Percentiles rank a stretch among this genome's conserved stretches.
Evolutionary conservation across 2,329 filamentous ascomycete species (phyloP).

Genomic region (Penicillium fuscoglaucum): DNA sequence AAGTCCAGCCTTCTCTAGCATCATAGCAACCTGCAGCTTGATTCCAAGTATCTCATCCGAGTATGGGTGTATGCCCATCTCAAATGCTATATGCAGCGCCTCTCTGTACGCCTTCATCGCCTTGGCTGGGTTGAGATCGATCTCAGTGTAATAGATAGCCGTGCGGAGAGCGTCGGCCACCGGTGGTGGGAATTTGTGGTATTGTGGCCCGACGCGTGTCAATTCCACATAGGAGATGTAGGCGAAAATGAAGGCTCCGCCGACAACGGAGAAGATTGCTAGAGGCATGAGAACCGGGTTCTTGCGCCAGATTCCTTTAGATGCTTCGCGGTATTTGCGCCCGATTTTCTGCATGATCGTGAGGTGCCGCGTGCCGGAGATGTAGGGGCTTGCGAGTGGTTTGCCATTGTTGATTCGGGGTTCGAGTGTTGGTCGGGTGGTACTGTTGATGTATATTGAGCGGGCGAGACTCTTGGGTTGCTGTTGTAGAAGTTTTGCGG

Average conservation of each 20-base stretch:
- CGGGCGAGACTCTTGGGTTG: conserved; percentile 20
- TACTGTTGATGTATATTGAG: conserved; percentile 24
- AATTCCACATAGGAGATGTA: conserved; percentile 48
- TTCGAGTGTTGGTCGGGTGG: conserved; percentile 17
- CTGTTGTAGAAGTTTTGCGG: conserved; percentile 20
- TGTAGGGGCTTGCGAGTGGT: background rate
- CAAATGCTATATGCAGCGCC: conserved; percentile 71
- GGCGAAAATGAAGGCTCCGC: conserved; percentile 36
- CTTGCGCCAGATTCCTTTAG: conserved; percentile 44
- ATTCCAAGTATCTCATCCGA: conserved; percentile 89
- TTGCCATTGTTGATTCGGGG: conserved; percentile 7
- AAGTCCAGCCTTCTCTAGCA: conserved; percentile 75
- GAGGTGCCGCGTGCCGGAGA: conserved; percentile 24
- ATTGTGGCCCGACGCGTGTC: conserved; percentile 43
- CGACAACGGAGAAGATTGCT: conserved; percentile 42
- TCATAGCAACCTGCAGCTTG: conserved; percentile 74
- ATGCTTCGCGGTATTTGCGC: conserved; percentile 38
- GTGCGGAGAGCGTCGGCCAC: conserved; percentile 66
- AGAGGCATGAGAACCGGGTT: conserved; percentile 45
- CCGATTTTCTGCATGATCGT: conserved; percentile 33
- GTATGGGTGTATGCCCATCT: conserved; percentile 79
- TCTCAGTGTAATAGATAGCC: conserved; percentile 84
- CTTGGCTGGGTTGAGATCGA: conserved; percentile 69
- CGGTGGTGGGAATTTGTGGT: conserved; percentile 46
- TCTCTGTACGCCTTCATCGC: conserved; percentile 82